These are phyloP conservation scores for Mucor plumbeus DNA, from an alignment of 371 early-diverging fungal species.

Conservation along the genomic window DNA sequence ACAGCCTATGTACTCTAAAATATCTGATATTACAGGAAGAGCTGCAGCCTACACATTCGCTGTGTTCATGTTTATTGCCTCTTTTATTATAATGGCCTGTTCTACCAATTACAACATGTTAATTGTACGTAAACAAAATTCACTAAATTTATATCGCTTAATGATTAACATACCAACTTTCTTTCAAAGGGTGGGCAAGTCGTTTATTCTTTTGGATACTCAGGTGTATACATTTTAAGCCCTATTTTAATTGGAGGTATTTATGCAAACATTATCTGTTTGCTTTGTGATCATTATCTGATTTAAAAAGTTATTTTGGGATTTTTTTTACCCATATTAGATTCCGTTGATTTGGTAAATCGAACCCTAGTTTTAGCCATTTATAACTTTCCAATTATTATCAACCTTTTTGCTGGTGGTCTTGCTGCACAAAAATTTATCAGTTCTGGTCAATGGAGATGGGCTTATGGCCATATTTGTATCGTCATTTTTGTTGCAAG, in stretches of 20 bases:
- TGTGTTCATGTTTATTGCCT: slow-evolving; percentile 21
- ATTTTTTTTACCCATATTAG: background rate
- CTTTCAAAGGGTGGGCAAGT: slow-evolving; percentile 23
- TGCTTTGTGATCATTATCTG: background rate
- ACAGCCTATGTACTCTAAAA: slow-evolving; percentile 28
- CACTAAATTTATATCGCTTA: no score
- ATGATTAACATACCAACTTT: background rate
- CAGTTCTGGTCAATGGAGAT: slow-evolving; percentile 26
- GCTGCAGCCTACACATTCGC: slow-evolving; percentile 22
- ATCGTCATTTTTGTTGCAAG: background rate
- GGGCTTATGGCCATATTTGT: slow-evolving; percentile 25
- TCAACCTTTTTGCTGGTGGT: slow-evolving; percentile 33
- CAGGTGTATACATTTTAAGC: slow-evolving; percentile 32
- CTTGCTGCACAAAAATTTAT: slow-evolving; percentile 20
- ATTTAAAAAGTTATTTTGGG: background rate
- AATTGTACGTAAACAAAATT: slow-evolving; percentile 7
- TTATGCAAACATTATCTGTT: background rate
- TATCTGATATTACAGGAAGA: slow-evolving; percentile 30
- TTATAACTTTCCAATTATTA: slow-evolving; percentile 31
- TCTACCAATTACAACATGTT: slow-evolving; percentile 19
- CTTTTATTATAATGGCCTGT: slow-evolving; percentile 25
- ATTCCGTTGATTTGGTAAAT: slow-evolving; percentile 21
- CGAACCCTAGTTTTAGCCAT: slow-evolving; percentile 39
- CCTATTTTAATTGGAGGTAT: slow-evolving; percentile 22
- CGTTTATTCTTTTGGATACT: slow-evolving; percentile 37